phyloP scores from a whole-genome alignment of 192 early-diverging fungal species.

The Coemansia sp. region DNA sequence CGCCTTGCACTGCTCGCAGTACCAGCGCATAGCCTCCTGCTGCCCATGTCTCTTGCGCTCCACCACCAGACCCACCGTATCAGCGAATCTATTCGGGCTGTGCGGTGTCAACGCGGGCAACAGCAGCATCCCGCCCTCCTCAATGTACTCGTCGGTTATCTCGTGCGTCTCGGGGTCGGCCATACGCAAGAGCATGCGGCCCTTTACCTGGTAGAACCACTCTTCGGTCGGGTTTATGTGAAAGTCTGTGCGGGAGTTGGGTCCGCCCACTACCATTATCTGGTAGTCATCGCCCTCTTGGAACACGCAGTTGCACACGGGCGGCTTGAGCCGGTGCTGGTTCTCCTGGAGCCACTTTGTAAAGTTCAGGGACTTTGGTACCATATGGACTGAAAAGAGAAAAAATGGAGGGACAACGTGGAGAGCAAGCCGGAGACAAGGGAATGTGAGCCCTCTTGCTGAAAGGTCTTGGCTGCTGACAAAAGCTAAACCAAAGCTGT shows the following conservation, averaged over 20 bases:
- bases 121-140: conserved; percentile 95
- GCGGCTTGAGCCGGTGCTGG: conserved; percentile 81
- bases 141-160: conserved; percentile 79
- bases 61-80: conserved; percentile 95
- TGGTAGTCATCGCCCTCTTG: conserved; percentile 79
- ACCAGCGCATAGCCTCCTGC: conserved; percentile 89
- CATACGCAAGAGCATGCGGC: conserved; percentile 89
- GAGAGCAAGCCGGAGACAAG: not conserved
- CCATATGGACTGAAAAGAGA: conserved; percentile 7
- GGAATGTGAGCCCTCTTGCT: not conserved
- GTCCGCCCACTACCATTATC: conserved; percentile 91
- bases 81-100: conserved; percentile 88
- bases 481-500: not conserved
- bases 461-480: not conserved
- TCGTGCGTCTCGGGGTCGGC: conserved; percentile 63
- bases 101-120: conserved; percentile 92
- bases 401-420: not conserved
- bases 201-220: conserved; percentile 96
- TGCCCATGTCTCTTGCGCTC: conserved; percentile 79
- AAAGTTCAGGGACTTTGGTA: conserved; percentile 87
- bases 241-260: conserved; percentile 94
- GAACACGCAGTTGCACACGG: conserved; percentile 91
- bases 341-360: conserved; percentile 82
- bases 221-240: conserved; percentile 98
- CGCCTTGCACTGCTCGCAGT: conserved; percentile 79